Percentiles rank a stretch among this genome's conserved stretches.
These are phyloP conservation scores for Macrolepiota fuliginosa DNA, from an alignment of 768 basidiomycete genomes.

Conservation along the genomic window DNA sequence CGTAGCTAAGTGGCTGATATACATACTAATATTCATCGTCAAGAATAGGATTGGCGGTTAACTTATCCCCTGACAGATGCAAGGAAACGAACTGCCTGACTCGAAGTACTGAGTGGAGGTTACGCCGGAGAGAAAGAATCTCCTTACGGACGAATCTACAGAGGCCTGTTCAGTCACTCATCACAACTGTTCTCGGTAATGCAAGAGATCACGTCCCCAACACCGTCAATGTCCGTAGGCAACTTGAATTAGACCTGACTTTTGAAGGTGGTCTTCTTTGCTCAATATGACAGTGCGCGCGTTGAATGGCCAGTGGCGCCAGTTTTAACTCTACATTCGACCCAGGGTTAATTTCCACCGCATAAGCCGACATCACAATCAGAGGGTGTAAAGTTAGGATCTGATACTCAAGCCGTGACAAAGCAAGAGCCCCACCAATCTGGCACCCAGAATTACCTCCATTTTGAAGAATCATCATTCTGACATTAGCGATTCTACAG, in stretches of 20 bases:
- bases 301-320: too few species aligned
- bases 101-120: background rate
- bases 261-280: background rate
- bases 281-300: background rate
- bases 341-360: too few species aligned
- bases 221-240: background rate
- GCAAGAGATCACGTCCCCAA: background rate
- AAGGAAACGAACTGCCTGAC: background rate
- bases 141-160: background rate
- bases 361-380: too few species aligned
- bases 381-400: too few species aligned
- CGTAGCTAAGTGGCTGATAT: background rate
- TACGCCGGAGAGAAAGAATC: background rate
- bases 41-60: background rate
- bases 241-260: background rate
- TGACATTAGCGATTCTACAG: too few species aligned
- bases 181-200: background rate
- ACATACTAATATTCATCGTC: background rate
- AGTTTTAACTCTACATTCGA: too few species aligned
- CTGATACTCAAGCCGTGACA: too few species aligned
- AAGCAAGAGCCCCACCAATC: too few species aligned
- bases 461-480: too few species aligned
- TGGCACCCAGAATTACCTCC: too few species aligned
- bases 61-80: background rate
- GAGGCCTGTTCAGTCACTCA: background rate